Base-by-base conservation (phyloP, 176 grass and related monocot species). In the Elaeis guineensis region DNA sequence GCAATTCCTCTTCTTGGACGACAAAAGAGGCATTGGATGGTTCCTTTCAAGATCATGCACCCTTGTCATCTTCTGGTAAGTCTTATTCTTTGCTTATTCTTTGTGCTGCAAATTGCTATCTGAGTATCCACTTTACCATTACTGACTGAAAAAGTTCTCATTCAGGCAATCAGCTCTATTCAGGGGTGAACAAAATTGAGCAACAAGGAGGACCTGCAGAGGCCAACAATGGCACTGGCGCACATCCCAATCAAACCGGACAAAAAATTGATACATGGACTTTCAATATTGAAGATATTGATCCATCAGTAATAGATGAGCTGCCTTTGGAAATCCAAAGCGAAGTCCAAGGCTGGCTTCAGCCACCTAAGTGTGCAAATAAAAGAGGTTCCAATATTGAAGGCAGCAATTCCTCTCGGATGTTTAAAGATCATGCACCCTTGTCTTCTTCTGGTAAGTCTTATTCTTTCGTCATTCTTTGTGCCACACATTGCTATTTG, bases 341-440 rank as follows among this genome's bases (percentile, higher is more conserved):
- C 75, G 92, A 97, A 63, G 80, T 97, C 71, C 53, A 62, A 35
- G 87, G 87, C 3, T 97, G 92, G 92, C 48, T 97, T 72, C 81
- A 55, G 16, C 79, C 81, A 49, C 51, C 72, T 5, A 97, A 91
- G 66, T 72, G 62, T n/a, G 32, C 74, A n/a, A n/a, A n/a, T n/a
- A 77, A 64, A n/a, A 64, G 63, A 25, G 71, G 80, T 58, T 85
- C 86, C 54, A 87, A 69, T 39, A 97, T 97, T 62, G 70, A 82
- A 16, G 69, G 54, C 57, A 78, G 65, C 69, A 63, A 71, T 17
- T 68, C 65, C 16, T 82, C 78, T 35, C 25, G 9, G 50, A 69
- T 17, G 53, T 18, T 22, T 63, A 70, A 54, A 48, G 77, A 65
- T 21, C 32, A 58, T 81, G 75, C 63, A 76, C 16, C 28, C 1